Evolutionary conservation across 2,329 filamentous ascomycete genomes (phyloP).

Genomic region (Aspergillus sp.): DNA sequence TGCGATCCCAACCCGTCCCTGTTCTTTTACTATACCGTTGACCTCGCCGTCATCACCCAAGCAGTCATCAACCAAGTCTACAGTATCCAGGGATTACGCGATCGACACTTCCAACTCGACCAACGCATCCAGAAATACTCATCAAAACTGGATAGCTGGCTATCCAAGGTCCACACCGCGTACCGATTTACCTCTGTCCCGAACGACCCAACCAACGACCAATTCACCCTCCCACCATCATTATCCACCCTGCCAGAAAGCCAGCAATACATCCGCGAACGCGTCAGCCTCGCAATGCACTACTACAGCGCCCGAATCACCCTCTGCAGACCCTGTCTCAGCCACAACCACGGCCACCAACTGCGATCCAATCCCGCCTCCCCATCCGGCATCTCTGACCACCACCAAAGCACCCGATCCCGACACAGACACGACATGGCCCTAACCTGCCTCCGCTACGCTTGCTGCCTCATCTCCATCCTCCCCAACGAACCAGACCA

Average conservation of each 20-base stretch:
- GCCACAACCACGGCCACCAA: conserved; percentile 18
- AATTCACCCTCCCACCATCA: not conserved
- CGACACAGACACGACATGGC: conserved; percentile 21
- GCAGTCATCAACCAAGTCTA: conserved; percentile 34
- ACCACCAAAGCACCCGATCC: not conserved
- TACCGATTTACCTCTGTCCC: conserved; percentile 30
- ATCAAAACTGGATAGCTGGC: conserved; percentile 30
- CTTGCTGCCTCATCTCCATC: conserved; percentile 31
- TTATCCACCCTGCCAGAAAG: not conserved
- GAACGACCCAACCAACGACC: conserved; percentile 15
- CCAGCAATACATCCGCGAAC: conserved; percentile 18
- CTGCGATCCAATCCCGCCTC: not conserved
- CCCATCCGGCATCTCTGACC: not conserved
- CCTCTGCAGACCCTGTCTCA: conserved; percentile 39
- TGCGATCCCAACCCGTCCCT: conserved; percentile 27
- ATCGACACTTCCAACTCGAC: conserved; percentile 26
- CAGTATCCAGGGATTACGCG: conserved; percentile 31
- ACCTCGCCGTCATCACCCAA: conserved; percentile 33
- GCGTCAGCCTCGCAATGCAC: conserved; percentile 34
- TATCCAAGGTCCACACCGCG: conserved; percentile 23
- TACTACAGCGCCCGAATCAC: conserved; percentile 38
- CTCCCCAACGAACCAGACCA: conserved; percentile 33
- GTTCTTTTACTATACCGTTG: conserved; percentile 34
- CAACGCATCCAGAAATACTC: conserved; percentile 27
- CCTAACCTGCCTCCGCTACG: conserved; percentile 32